These are phyloP conservation scores for Naegleria fowleri DNA, from an alignment of 208 protist species.

Conservation along the genomic window DNA sequence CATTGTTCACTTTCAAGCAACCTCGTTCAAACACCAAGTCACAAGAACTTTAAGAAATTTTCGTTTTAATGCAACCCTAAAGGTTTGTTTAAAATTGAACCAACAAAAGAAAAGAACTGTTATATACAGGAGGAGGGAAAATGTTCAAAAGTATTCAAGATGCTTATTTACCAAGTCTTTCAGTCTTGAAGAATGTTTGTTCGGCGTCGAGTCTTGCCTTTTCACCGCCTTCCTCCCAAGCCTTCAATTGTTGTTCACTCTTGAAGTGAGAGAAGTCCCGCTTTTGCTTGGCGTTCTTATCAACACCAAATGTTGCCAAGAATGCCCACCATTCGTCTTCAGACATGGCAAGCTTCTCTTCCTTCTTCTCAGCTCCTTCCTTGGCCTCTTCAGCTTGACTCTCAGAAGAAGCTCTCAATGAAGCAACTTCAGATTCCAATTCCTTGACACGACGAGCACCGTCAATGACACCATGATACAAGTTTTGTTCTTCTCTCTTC, in stretches of 20 bases:
- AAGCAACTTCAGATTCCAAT: conserved; percentile 7
- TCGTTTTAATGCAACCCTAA: too few species aligned
- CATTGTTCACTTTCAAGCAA: too few species aligned
- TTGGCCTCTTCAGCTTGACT: not conserved
- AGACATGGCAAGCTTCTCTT: not conserved
- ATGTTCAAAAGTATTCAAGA: too few species aligned
- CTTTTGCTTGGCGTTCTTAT: not conserved
- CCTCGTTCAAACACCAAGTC: too few species aligned
- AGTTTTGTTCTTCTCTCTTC: conserved; percentile 16
- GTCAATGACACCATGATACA: not conserved
- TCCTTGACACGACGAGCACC: not conserved
- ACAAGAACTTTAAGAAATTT: too few species aligned
- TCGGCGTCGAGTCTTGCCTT: not conserved
- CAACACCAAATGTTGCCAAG: not conserved
- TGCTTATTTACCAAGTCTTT: not conserved
- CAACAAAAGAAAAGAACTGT: too few species aligned
- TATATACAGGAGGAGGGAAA: not conserved
- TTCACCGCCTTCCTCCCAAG: not conserved
- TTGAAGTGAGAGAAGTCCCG: not conserved
- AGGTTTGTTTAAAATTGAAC: too few species aligned
- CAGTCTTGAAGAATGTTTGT: not conserved
- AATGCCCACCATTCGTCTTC: not conserved
- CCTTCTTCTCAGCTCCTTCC: not conserved
- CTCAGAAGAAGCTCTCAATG: not conserved
- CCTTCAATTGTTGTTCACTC: not conserved